Evolutionary conservation across 2,329 filamentous ascomycete genomes (phyloP).

Genomic region (Trichoderma guizhouense): DNA sequence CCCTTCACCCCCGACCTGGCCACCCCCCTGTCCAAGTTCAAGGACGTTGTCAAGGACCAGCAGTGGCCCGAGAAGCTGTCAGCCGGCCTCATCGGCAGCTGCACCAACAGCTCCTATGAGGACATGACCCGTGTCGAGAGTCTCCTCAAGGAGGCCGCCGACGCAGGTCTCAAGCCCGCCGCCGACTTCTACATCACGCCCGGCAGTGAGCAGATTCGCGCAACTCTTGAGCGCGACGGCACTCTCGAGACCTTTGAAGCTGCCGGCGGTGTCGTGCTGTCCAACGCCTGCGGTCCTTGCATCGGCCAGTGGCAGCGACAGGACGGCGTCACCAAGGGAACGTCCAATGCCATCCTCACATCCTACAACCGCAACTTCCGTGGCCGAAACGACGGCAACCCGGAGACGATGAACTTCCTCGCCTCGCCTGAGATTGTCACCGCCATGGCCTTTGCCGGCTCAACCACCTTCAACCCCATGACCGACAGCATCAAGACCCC

Average conservation of each 20-base stretch:
- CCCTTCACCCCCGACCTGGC: slow-evolving; percentile 95
- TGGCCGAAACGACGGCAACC: slow-evolving; percentile 94
- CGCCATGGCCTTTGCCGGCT: slow-evolving; percentile 88
- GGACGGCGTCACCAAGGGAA: slow-evolving; percentile 79
- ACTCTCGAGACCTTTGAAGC: slow-evolving; percentile 81
- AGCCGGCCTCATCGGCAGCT: slow-evolving; percentile 92
- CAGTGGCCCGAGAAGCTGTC: slow-evolving; percentile 89
- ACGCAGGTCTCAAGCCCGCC: slow-evolving; percentile 85
- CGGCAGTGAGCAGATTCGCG: slow-evolving; percentile 93
- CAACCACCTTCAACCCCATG: slow-evolving; percentile 93
- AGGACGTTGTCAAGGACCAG: slow-evolving; percentile 76
- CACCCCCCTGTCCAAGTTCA: slow-evolving; percentile 87
- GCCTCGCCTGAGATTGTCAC: slow-evolving; percentile 96
- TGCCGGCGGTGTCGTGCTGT: slow-evolving; percentile 84
- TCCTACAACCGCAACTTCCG: slow-evolving; percentile 99
- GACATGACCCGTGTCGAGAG: slow-evolving; percentile 96
- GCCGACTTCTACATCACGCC: slow-evolving; percentile 95
- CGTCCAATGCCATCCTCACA: slow-evolving; percentile 88
- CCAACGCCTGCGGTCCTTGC: slow-evolving; percentile 92
- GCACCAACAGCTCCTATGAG: slow-evolving; percentile 98
- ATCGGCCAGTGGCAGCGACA: slow-evolving; percentile 95
- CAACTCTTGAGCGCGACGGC: slow-evolving; percentile 84
- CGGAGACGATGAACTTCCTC: slow-evolving; percentile 97
- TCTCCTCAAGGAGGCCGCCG: slow-evolving; percentile 84
- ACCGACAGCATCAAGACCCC: slow-evolving; percentile 80